phyloP scores from a whole-genome alignment of 2,329 filamentous ascomycete genomes.

The Atkinsonella hypoxylon region DNA sequence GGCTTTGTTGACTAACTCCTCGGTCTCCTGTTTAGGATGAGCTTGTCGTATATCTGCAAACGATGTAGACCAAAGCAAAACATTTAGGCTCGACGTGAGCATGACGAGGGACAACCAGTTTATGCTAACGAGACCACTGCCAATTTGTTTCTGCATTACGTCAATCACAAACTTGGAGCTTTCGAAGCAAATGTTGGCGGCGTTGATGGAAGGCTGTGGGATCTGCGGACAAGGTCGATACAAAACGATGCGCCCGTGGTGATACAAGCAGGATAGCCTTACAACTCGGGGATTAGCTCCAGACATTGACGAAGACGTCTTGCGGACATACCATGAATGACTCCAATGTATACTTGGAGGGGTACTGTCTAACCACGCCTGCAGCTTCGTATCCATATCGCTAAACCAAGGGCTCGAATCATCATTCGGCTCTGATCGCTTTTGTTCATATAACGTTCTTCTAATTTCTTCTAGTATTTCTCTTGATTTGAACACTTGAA shows the following conservation, averaged over 20 bases:
- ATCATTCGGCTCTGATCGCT: constrained; percentile 60
- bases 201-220: constrained; percentile 67
- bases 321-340: constrained; percentile 56
- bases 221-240: constrained; percentile 89
- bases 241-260: constrained; percentile 80
- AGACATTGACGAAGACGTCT: not conserved
- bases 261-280: constrained; percentile 58
- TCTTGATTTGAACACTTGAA: constrained; percentile 90
- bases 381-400: constrained; percentile 65
- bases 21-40: constrained; percentile 63
- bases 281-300: not conserved
- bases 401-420: constrained; percentile 82
- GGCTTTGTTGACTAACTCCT: constrained; percentile 60
- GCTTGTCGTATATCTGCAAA: constrained; percentile 69
- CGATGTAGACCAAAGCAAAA: constrained; percentile 81
- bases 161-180: constrained; percentile 73
- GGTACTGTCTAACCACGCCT: constrained; percentile 65
- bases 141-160: constrained; percentile 69
- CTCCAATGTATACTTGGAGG: constrained; percentile 62
- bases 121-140: constrained; percentile 63
- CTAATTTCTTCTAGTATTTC: constrained; percentile 80
- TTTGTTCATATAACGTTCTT: constrained; percentile 74
- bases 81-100: constrained; percentile 86
- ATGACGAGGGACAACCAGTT: constrained; percentile 90
- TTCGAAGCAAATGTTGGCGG: constrained; percentile 72